A percentile compares a stretch with the other conserved stretches of the same genome.
These are phyloP conservation scores for Leishmania major DNA, from an alignment of 208 protist species.

Conservation along the genomic window DNA sequence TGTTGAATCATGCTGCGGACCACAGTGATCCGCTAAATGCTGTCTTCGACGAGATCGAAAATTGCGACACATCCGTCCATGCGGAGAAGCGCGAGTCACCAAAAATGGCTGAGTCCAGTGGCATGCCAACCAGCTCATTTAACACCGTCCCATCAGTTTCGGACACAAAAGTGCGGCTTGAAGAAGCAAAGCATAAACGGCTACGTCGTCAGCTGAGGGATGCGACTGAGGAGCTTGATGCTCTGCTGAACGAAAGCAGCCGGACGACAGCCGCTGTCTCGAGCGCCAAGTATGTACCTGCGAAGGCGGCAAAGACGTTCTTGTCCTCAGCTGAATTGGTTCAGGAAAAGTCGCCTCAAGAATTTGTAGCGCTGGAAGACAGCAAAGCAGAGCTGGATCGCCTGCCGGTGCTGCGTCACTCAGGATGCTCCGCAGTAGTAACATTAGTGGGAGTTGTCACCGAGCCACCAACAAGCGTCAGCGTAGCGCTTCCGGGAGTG, in stretches of 20 bases:
- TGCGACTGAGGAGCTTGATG: slow-evolving; percentile 41
- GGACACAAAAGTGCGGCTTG: slow-evolving; percentile 21
- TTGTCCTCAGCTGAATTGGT: slow-evolving; percentile 70
- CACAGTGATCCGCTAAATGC: slow-evolving; percentile 16
- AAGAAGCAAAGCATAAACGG: slow-evolving; percentile 28
- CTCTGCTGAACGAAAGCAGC: slow-evolving; percentile 34
- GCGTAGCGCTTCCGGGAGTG: slow-evolving; percentile 12
- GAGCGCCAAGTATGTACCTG: slow-evolving; percentile 42
- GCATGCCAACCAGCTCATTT: not conserved
- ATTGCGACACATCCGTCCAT: slow-evolving; percentile 22
- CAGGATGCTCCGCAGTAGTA: slow-evolving; percentile 63
- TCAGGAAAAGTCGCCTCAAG: slow-evolving; percentile 75
- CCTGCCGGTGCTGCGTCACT: slow-evolving; percentile 41
- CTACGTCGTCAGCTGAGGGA: slow-evolving; percentile 39
- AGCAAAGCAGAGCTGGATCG: slow-evolving; percentile 41
- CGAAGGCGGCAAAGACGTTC: slow-evolving; percentile 51
- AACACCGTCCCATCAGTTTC: not conserved
- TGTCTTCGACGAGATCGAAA: slow-evolving; percentile 36
- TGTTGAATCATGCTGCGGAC: not conserved
- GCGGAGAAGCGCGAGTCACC: not conserved
- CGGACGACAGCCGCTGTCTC: slow-evolving; percentile 15
- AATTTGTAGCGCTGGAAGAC: slow-evolving; percentile 54
- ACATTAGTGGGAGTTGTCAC: slow-evolving; percentile 60
- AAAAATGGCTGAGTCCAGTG: not conserved
- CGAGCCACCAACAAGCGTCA: slow-evolving; percentile 5